phyloP scores from a whole-genome alignment of 1,284 basidiomycete genomes.

The Somion occarium region DNA sequence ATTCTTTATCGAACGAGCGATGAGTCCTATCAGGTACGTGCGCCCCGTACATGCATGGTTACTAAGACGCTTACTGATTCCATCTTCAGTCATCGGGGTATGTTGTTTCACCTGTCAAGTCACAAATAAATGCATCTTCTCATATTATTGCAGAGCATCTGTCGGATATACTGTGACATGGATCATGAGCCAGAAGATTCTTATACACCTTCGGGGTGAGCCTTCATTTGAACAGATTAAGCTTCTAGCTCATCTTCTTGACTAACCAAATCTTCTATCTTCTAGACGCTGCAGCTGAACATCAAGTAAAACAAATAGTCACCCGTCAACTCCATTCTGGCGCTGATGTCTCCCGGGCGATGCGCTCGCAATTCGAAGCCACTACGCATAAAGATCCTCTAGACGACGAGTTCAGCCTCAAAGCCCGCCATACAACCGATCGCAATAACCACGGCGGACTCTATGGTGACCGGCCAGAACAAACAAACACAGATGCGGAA shows the following conservation, averaged over 20 bases:
- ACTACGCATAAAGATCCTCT: neutral
- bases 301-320: conserved; percentile 2
- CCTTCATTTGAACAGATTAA: neutral
- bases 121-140: too few species aligned
- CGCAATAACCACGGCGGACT: neutral
- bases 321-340: conserved; percentile 1
- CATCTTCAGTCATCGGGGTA: neutral
- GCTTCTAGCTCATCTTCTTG: neutral
- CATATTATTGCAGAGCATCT: conserved; percentile 24
- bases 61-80: neutral
- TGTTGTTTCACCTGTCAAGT: too few species aligned
- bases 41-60: neutral
- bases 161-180: conserved; percentile 31
- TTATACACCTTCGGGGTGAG: conserved; percentile 30
- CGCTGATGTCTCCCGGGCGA: conserved; percentile 11
- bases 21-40: conserved; percentile 22
- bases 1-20: conserved; percentile 23
- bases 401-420: conserved; percentile 5
- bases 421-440: neutral
- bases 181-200: conserved; percentile 34
- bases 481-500: neutral
- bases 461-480: neutral
- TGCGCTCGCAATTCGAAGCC: conserved; percentile 8
- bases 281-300: conserved; percentile 10
- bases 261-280: neutral